Base-by-base conservation (phyloP, 2,329 filamentous ascomycete genomes). In the Tolypocladium tropicale region DNA sequence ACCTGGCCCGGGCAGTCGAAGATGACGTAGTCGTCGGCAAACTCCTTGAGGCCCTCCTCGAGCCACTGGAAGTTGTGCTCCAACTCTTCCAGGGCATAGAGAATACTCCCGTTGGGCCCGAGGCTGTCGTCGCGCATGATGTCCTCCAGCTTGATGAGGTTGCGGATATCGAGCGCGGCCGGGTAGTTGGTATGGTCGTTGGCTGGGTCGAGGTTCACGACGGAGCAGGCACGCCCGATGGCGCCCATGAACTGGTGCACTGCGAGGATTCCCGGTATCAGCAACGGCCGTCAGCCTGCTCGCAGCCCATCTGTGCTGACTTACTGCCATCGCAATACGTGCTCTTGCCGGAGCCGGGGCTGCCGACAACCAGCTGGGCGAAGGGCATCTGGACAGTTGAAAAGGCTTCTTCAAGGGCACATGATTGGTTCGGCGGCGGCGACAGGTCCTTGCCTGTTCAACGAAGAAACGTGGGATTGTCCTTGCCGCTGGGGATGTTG, bases 1-100 rank as follows among this genome's bases (percentile, higher is more conserved):
- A 97, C 93, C 70, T 99, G 94, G 0, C 94, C 94, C 0, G 94
- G 94, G 62, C 94, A 97, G 74, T 99, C 94, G 61, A 99, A 96
- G 12, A 99, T 73, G 56, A 99, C 75, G 67, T 97, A 99, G 64
- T 97, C 92, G 61, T 96, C 90, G 74, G 82, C 87, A 43, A 96
- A 78, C 65, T 86, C 82, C 63, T 88, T 88, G 62, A 99, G 70
- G 2, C 89, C 87, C 53, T 89, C 80, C 66, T 92, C 88, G 16
- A 99, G 74, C 91, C 92, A 99, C 61, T 95, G 91, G 60, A 93
- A 84, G 68, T 97, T 97, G 65, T 93, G 81, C 68, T 99, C 94
- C 46, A 99, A 77, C 73, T 97, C 93, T 68, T 99, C 94, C 21
- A 99, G 82, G 2, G 94, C 94, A 73, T 95, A 99, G 1, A 99